These are phyloP conservation scores for Schrenkiella parvula DNA, from an alignment of 345 rosid genomes.

Conservation along the genomic window DNA sequence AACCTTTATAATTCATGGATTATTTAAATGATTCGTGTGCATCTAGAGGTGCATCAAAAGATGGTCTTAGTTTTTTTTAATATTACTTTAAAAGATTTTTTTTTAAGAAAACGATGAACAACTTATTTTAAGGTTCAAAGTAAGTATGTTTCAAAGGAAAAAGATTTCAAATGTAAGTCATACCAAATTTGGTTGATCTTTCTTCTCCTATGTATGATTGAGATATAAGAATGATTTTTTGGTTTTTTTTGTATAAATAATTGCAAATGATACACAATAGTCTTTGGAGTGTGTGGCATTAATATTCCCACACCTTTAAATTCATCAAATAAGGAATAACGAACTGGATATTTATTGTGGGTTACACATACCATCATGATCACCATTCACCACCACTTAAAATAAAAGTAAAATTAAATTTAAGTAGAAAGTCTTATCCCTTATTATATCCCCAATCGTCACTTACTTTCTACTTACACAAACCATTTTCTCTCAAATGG, in stretches of 20 bases:
- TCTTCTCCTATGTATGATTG: neutral
- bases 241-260: neutral
- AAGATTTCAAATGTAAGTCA: neutral
- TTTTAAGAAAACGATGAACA: neutral
- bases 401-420: neutral
- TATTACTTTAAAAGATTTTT: neutral
- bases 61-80: too few relatives aligned
- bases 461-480: neutral
- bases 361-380: neutral
- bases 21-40: neutral
- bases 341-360: neutral
- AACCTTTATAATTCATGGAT: neutral
- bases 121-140: neutral
- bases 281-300: neutral
- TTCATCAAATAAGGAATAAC: too few relatives aligned
- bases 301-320: neutral
- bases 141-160: too few relatives aligned
- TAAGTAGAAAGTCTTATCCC: neutral
- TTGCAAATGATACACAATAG: neutral
- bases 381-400: neutral
- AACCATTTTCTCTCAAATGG: constrained; percentile 35
- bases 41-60: neutral
- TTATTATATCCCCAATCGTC: neutral
- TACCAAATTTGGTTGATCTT: neutral
- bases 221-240: neutral